Conservation (phyloP, 768 basidiomycete genomes). For the Pulveroboletus ravenelii region DNA sequence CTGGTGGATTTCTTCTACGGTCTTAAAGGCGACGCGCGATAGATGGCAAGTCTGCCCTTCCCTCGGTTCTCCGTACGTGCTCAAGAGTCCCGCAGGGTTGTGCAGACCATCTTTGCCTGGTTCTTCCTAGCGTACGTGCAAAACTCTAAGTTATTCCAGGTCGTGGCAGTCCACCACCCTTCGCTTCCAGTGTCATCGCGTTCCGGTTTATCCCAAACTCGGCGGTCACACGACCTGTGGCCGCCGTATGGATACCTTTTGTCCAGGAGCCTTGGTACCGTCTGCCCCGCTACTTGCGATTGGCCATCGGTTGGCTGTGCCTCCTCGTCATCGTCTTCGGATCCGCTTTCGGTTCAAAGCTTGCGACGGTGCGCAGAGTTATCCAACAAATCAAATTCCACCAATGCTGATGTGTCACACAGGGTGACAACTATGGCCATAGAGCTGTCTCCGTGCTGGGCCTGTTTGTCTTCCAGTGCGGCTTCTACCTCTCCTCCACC, state of each 20-base stretch:
- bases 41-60: constrained; percentile 51
- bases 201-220: constrained; percentile 81
- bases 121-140: constrained; percentile 62
- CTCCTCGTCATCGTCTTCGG: constrained; percentile 78
- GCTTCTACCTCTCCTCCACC: constrained; percentile 66
- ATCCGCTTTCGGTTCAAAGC: constrained; percentile 78
- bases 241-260: constrained; percentile 61
- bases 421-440: constrained; percentile 68
- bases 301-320: constrained; percentile 69
- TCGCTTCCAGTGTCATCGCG: constrained; percentile 55
- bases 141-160: not conserved
- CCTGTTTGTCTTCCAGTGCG: constrained; percentile 70
- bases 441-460: constrained; percentile 80
- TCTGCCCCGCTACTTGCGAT: constrained; percentile 48
- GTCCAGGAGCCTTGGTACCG: constrained; percentile 66
- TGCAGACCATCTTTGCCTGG: constrained; percentile 81
- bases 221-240: constrained; percentile 65
- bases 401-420: constrained; percentile 13
- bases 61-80: not conserved
- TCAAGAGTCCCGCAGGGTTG: constrained; percentile 48
- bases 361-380: constrained; percentile 42
- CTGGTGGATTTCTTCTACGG: constrained; percentile 81
- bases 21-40: constrained; percentile 64
- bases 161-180: not conserved
- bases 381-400: not conserved